Evolutionary conservation across 1,284 basidiomycete genomes (phyloP), one percentile per base, ranked within the genome.

Genomic region (Trichosporon inkin): DNA sequence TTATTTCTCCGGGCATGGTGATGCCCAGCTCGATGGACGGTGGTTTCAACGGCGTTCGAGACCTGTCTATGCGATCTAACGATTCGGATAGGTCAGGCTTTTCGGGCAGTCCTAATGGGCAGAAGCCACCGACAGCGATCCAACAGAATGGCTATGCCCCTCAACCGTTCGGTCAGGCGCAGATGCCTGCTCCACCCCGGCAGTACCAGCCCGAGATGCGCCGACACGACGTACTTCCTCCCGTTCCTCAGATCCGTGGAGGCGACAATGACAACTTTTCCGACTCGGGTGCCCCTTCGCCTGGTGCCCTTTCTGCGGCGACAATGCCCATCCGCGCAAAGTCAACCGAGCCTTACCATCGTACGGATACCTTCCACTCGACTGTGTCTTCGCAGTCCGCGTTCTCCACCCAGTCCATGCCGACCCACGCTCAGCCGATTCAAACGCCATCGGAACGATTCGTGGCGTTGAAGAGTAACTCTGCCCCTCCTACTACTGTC

Each of bases 341-440:
- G 44, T 49, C 44, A 7, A 28, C 44, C 3, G 44, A 49, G 14
- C 44, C 44, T 4, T 49, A 49, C 22, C 44, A 49, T 24, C 44
- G 44, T 19, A 49, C 44, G 24, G 44, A 49, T 32, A 49, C 44
- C 14, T 49, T 49, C 44, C 44, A 49, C 44, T 49, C 44, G 24
- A 49, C 44, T n/a, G 44, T 49, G 6, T 49, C 44, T 6, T 28
- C 44, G 7, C 44, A 49, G 24, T 49, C 44, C 2, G 44, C 44
- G 22, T 49, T 49, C 44, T 49, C 44, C 6, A 49, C 44, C 11
- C 44, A 49, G 28, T 49, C 24, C 82, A 84, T 53, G 86, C 88
- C 56, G 84, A 84, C 20, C 89, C 88, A 68, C 89, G 90, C 34
- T 89, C 90, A 1, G 81, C 82, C 47, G 91, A 89, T 5, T 90